Percentiles rank a stretch among this genome's conserved stretches.
phyloP scores from a whole-genome alignment of 768 basidiomycete species.

The Lanmaoa rubissima region DNA sequence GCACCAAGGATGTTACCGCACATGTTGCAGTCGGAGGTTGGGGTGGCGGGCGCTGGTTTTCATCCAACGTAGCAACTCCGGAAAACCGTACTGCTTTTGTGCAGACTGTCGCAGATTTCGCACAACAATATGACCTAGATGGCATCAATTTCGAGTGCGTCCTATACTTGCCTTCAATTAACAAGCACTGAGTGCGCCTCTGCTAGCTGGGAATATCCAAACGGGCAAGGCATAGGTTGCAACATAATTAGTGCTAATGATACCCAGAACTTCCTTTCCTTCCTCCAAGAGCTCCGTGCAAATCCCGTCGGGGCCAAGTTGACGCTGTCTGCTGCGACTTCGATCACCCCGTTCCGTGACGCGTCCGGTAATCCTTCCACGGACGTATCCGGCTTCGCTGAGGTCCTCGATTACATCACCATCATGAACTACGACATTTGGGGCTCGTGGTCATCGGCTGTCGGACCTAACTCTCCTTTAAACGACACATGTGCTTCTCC shows the following conservation, averaged over 20 bases:
- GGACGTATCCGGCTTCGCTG: constrained; percentile 68
- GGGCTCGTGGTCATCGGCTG: constrained; percentile 35
- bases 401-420: constrained; percentile 57
- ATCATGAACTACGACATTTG: constrained; percentile 66
- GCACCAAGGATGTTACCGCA: constrained; percentile 49
- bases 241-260: constrained; percentile 59
- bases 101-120: constrained; percentile 48
- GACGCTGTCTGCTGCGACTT: constrained; percentile 65
- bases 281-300: constrained; percentile 66
- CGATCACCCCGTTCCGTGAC: constrained; percentile 61
- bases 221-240: constrained; percentile 58
- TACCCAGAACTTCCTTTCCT: constrained; percentile 72
- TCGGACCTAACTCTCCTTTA: constrained; percentile 81
- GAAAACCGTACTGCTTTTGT: constrained; percentile 60
- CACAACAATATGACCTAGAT: constrained; percentile 48
- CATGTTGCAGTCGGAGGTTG: constrained; percentile 67
- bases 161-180: not conserved
- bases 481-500: constrained; percentile 67
- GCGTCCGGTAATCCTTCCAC: constrained; percentile 47
- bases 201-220: constrained; percentile 83
- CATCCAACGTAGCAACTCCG: constrained; percentile 54
- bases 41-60: constrained; percentile 63
- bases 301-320: constrained; percentile 49
- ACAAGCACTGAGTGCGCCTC: constrained; percentile 6
- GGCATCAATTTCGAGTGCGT: constrained; percentile 41